Base-by-base conservation (phyloP, 805 yeast genomes). In the Cyberlindnera americana region DNA sequence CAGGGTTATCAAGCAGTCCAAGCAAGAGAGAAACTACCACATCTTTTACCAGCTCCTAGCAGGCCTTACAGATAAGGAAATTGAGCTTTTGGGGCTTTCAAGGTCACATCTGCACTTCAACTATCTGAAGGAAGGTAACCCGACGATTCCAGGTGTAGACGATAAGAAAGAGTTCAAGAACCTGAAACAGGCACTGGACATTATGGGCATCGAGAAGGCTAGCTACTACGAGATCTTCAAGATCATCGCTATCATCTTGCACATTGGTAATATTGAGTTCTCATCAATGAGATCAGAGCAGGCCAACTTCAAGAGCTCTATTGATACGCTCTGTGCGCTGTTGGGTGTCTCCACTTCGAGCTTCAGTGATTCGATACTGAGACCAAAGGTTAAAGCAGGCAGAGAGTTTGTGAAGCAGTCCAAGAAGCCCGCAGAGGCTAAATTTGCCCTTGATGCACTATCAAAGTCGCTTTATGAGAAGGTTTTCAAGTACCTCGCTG, bases 321-420 rank as follows among this genome's bases (percentile, higher is more conserved):
- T 80, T 4, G 72, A 70, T 19, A 61, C 61, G 6, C 71, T 85
- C 3, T 72, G 84, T 22, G 66, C 70, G 14, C 63, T 89, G 18
- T 69, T 91, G 30, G 95, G 95, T 1, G 75, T 91, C 18, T 62
- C 69, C 4, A 59, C 62, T 19, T 61, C 70, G 1, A 77, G 70
- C 4, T 76, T 84, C 47, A 70, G 69, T 42, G 77, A 76, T 30
- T 70, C 83, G 0, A 66, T 93, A 10, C 60, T 89, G 24, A 74
- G 76, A 27, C 97, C 97, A 5, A 82, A 78, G 53, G 95, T 90
- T 10, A 87, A 80, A 57, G 96, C 97, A 4, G 99, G 99, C 3
- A 73, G 78, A 49, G 99, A 93, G 59, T 72, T 74, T 62, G 88
- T 93, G 27, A 74, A 78, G 16, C 95, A 88, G 56, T 78, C 90